phyloP scores from a whole-genome alignment of 352 stramenopile genomes.

The Pythium folliculosum region DNA sequence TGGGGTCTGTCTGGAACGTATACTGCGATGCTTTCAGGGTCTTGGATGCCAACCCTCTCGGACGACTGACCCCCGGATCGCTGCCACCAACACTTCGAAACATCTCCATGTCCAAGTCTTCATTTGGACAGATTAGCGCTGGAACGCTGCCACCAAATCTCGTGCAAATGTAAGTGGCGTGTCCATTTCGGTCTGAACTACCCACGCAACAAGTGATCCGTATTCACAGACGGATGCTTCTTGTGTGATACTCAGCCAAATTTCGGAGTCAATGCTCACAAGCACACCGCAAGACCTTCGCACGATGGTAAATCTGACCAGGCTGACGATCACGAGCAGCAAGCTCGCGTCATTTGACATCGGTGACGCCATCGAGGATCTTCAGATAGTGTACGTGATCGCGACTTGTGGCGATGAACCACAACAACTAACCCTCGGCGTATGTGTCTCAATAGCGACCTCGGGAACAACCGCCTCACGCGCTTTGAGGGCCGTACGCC shows the following conservation, averaged over 20 bases:
- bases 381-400: no score
- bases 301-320: background rate
- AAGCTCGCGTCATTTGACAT: background rate
- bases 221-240: background rate
- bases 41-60: background rate
- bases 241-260: background rate
- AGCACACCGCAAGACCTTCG: background rate
- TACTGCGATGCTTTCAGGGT: no score
- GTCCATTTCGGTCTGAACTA: no score
- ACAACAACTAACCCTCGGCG: background rate
- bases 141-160: background rate
- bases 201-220: no score
- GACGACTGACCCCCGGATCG: background rate
- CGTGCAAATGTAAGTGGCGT: background rate
- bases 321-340: background rate
- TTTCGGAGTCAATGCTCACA: background rate
- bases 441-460: background rate
- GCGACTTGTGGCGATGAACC: no score
- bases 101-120: background rate
- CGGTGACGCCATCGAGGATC: no score
- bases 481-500: background rate
- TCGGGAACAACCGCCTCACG: conserved; percentile 10
- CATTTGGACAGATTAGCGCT: background rate
- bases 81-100: background rate
- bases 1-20: no score